Base-by-base conservation (phyloP, 2,329 filamentous ascomycete genomes). In the Xylariaceae sp. region DNA sequence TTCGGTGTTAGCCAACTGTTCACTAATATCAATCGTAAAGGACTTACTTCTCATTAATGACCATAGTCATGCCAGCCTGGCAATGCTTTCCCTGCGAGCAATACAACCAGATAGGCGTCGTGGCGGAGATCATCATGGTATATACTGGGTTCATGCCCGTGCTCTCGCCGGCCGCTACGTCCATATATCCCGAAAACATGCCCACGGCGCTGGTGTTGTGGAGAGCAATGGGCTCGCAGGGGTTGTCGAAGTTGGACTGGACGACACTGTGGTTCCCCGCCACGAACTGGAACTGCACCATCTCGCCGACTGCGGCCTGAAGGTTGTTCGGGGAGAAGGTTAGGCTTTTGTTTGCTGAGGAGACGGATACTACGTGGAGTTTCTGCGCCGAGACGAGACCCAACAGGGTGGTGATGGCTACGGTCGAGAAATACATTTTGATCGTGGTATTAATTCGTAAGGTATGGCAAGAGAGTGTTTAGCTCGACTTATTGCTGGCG, bases 11-110 rank as follows among this genome's bases (percentile, higher is more conserved):
- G 39, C 36, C 15, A 14, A n/a, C 39, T 57, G 58, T 55, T 27
- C 19, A 32, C 7, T n/a, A 15, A 1, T 18, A n/a, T 42, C 4
- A 33, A 39, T 17, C 11, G n/a, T 3, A 12, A 5, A 15, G 17
- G 17, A 70, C 83, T 70, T 70, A 87, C 83, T 85, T 76, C 71
- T 81, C 81, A 69, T 91, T 90, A 65, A 90, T 83, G 31, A 88
- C 86, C 73, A 88, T 85, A 49, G 79, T 77, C 85, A 90, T 90
- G 54, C 86, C 86, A 42, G 66, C 71, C 68, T 90, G 80, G 69
- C 88, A 94, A 72, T 94, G 89, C 62, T 76, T 80, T 41, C 66
- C 82, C 68, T 90, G 85, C 30, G 82, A 83, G 71, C 88, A 92
- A 76, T 86, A 92, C 57, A 88, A 72, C 87, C 89, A 94, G 57